Conservation (phyloP, 176 grass and related monocot species). For the Puccinellia tenuiflora region DNA sequence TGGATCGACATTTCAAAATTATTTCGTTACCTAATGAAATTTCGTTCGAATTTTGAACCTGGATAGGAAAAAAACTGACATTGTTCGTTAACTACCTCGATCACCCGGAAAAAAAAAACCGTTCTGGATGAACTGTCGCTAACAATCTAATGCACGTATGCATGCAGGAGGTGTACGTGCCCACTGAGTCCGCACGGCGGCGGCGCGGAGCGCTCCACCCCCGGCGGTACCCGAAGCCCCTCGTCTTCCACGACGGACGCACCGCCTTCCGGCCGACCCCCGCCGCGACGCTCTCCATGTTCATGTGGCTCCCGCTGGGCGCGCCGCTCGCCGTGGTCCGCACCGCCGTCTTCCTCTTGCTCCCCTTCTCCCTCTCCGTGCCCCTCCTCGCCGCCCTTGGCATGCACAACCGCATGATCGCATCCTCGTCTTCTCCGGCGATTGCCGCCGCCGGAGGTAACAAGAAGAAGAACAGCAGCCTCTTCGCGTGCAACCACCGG, state of each 20-base stretch:
- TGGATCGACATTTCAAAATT: too few species aligned
- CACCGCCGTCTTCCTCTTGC: conserved; percentile 10
- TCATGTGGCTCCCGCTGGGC: conserved; percentile 68
- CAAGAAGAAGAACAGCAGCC: background rate
- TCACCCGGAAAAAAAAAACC: background rate
- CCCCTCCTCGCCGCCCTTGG: conserved; percentile 49
- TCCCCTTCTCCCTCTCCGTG: conserved; percentile 41
- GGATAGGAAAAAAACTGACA: background rate
- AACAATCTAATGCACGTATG: background rate
- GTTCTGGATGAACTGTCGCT: background rate
- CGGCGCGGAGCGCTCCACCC: conserved; percentile 33
- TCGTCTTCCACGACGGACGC: conserved; percentile 91
- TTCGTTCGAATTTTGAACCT: background rate
- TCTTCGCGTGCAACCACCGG: conserved; percentile 82
- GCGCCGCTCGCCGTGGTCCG: conserved; percentile 35
- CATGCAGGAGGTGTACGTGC: conserved; percentile 58
- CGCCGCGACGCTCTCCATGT: conserved; percentile 39
- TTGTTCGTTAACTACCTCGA: background rate
- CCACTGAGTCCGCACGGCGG: conserved; percentile 26
- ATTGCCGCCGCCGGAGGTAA: background rate
- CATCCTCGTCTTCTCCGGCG: background rate
- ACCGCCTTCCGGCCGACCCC: conserved; percentile 62
- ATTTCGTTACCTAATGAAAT: too few species aligned
- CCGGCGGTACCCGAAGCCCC: conserved; percentile 39
- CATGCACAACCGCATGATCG: conserved; percentile 39